Percentiles rank a stretch among this genome's conserved stretches.
These are phyloP conservation scores for Starmerella sp. DNA, from an alignment of 805 yeast species.

Conservation along the genomic window DNA sequence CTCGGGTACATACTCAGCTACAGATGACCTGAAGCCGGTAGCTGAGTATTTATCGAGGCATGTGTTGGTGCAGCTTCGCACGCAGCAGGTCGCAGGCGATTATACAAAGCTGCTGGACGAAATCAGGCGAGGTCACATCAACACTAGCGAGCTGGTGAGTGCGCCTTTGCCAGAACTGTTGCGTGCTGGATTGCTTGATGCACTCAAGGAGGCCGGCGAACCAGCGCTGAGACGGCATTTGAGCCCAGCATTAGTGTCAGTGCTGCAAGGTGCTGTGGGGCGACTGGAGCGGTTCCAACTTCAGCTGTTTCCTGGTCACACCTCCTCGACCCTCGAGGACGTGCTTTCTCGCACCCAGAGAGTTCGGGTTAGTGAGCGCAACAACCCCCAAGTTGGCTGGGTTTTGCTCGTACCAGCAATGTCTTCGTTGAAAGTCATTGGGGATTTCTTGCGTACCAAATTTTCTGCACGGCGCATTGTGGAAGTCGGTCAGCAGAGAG, in stretches of 20 bases:
- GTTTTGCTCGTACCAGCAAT: conserved; percentile 3
- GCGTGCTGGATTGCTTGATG: conserved; percentile 7
- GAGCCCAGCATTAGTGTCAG: not conserved
- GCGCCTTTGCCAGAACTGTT: conserved; percentile 11
- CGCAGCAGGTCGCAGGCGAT: not conserved
- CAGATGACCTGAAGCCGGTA: conserved; percentile 6
- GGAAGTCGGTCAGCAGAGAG: not conserved
- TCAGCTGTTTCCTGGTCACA: conserved; percentile 6
- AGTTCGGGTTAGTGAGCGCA: not conserved
- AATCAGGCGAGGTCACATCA: not conserved
- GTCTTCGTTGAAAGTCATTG: conserved; percentile 4
- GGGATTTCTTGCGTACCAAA: conserved; percentile 5
- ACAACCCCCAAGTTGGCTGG: not conserved
- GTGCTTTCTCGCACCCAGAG: conserved; percentile 3
- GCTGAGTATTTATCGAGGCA: not conserved
- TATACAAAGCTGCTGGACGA: not conserved
- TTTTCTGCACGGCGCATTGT: not conserved
- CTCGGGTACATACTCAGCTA: not conserved
- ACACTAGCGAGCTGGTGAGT: not conserved
- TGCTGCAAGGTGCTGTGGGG: conserved; percentile 9
- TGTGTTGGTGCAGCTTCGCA: not conserved
- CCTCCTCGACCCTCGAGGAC: conserved; percentile 1
- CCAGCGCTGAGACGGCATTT: not conserved
- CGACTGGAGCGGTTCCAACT: conserved; percentile 11
- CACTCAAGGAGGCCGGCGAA: not conserved